phyloP scores from a whole-genome alignment of 257 asterid species.

The Nicotiana noctiflora region DNA sequence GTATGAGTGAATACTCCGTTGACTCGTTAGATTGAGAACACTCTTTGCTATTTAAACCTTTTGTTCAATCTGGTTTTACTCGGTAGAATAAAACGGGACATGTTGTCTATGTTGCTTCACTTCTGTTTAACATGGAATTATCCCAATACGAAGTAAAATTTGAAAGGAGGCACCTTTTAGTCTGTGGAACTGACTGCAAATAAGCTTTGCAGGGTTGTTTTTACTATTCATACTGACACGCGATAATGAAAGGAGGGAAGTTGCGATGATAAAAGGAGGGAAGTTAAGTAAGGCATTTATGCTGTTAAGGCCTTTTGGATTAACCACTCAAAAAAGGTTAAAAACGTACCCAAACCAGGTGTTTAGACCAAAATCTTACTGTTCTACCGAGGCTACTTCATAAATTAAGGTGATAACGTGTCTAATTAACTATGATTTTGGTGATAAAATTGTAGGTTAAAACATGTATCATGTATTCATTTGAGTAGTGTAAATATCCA shows the following conservation, averaged over 20 bases:
- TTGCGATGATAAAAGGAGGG: background rate
- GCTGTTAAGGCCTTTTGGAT: background rate
- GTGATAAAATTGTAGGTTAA: too few species aligned
- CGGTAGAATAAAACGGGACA: background rate
- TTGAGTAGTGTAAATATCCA: too few species aligned
- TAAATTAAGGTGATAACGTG: too few species aligned
- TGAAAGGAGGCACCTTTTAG: background rate
- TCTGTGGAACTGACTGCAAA: background rate
- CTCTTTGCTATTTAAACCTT: background rate
- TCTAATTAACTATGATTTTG: too few species aligned
- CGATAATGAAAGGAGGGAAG: background rate
- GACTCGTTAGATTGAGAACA: background rate
- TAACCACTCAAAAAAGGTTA: too few species aligned
- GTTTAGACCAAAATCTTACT: too few species aligned
- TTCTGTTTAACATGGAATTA: background rate
- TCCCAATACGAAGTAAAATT: background rate
- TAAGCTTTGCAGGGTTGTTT: background rate
- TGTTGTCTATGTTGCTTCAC: background rate
- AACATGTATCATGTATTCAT: too few species aligned
- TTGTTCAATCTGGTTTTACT: background rate
- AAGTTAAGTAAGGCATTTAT: background rate
- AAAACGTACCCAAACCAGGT: too few species aligned
- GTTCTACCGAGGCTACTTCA: too few species aligned
- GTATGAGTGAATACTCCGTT: background rate
- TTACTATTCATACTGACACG: background rate